Conservation (phyloP, 2,329 filamentous ascomycete species). For the Eurotiales sp. region DNA sequence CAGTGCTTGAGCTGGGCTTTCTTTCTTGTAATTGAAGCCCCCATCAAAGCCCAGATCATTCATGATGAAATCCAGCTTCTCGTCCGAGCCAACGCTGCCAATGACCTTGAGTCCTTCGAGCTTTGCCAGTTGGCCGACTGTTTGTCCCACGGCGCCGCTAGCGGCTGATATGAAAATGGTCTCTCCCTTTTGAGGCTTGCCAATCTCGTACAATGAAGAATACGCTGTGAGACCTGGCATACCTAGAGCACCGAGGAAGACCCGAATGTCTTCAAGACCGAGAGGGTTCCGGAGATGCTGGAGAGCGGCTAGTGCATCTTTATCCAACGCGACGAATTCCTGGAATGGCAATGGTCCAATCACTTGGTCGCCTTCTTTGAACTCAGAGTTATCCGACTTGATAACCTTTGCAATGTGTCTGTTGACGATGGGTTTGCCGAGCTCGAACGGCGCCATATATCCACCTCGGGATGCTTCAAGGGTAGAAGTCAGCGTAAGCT, state of each 20-base stretch:
- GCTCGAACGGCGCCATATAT: constrained; percentile 61
- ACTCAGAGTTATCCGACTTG: constrained; percentile 62
- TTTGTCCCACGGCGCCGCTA: constrained; percentile 74
- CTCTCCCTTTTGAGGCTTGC: constrained; percentile 70
- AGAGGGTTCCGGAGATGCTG: constrained; percentile 63
- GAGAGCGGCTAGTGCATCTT: constrained; percentile 38
- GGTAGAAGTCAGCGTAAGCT: neutral
- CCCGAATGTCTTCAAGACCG: constrained; percentile 44
- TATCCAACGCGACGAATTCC: constrained; percentile 62
- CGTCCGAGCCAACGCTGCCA: constrained; percentile 73
- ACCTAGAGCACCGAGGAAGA: constrained; percentile 72
- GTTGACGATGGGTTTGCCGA: constrained; percentile 64
- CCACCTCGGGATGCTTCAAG: constrained; percentile 52
- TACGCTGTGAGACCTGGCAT: constrained; percentile 77
- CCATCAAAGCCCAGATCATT: constrained; percentile 67
- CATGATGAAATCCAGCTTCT: constrained; percentile 72
- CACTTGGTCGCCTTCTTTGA: constrained; percentile 65
- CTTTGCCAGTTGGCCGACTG: constrained; percentile 82
- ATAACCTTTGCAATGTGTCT: constrained; percentile 64
- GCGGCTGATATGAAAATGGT: constrained; percentile 80
- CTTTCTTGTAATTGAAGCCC: constrained; percentile 87
- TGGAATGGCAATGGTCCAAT: constrained; percentile 57
- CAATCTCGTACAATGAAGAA: constrained; percentile 70
- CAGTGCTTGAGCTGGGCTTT: constrained; percentile 65
- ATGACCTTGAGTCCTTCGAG: constrained; percentile 74